Evolutionary conservation across 192 early-diverging fungal genomes (phyloP).

Genomic region (Neocallimastix lanati): DNA sequence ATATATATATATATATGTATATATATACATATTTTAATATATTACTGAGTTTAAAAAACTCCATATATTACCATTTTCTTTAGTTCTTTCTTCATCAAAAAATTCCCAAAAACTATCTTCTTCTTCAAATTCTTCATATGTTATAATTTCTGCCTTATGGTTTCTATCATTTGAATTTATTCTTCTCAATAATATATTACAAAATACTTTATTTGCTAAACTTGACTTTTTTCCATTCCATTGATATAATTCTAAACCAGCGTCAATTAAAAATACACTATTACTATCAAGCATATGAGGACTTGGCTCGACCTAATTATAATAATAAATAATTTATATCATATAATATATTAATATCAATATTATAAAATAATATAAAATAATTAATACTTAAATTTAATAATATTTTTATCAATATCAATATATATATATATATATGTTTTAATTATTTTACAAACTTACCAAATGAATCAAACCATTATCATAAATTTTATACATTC

Average conservation of each 20-base stretch:
- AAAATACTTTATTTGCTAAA: not conserved
- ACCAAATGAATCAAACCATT: not conserved
- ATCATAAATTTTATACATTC: not conserved
- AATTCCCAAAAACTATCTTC: not conserved
- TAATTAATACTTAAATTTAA: no score
- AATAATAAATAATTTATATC: no score
- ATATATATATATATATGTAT: no score
- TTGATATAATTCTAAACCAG: not conserved
- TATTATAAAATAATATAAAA: no score
- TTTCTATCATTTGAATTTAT: not conserved
- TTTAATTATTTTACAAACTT: no score
- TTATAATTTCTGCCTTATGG: not conserved
- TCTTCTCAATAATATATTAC: not conserved
- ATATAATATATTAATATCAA: no score
- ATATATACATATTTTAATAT: no score
- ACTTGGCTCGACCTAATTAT: not conserved
- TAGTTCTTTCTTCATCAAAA: not conserved
- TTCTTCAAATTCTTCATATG: not conserved
- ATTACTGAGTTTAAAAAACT: no score
- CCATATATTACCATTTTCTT: not conserved
- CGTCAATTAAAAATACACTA: not conserved
- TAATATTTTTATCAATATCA: no score
- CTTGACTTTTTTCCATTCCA: not conserved
- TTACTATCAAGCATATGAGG: not conserved
- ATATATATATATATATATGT: no score